Conservation (phyloP, 495 filamentous ascomycete species). For the Achaetomiella virescens region DNA sequence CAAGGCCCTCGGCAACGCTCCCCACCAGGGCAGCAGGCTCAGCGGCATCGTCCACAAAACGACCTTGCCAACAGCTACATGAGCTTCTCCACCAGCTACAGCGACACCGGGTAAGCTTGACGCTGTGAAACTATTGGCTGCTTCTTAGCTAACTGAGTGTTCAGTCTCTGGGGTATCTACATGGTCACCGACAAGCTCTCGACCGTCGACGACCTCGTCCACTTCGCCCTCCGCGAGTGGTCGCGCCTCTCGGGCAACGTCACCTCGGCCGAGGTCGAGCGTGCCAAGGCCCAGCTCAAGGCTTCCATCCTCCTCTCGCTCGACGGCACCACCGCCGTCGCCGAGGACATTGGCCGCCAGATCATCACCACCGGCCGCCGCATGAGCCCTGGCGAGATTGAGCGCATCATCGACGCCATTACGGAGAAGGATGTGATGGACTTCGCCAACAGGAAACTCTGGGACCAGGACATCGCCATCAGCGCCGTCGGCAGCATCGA, state of each 20-base stretch:
- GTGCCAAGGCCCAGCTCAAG: conserved; percentile 98
- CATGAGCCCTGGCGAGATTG: conserved; percentile 87
- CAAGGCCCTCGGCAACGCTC: conserved; percentile 93
- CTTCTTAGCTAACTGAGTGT: conserved; percentile 14
- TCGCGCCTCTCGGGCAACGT: conserved; percentile 83
- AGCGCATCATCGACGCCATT: conserved; percentile 77
- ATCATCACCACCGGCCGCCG: conserved; percentile 94
- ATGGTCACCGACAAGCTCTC: conserved; percentile 85
- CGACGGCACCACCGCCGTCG: conserved; percentile 93
- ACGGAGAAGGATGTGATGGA: conserved; percentile 96
- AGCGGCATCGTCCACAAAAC: conserved; percentile 87
- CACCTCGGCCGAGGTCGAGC: conserved; percentile 85
- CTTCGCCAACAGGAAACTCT: conserved; percentile 84
- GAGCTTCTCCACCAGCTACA: conserved; percentile 99
- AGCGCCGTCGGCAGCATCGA: conserved; percentile 89
- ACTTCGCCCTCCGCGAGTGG: conserved; percentile 99
- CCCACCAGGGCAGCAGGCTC: conserved; percentile 96
- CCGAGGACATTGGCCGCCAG: conserved; percentile 97
- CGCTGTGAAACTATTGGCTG: background rate
- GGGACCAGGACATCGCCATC: conserved; percentile 95
- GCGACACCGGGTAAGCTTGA: conserved; percentile 81
- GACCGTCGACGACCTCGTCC: conserved; percentile 85
- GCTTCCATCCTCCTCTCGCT: conserved; percentile 94
- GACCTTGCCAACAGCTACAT: conserved; percentile 98
- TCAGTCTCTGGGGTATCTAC: conserved; percentile 98